Base-by-base conservation (phyloP, 31 red algal species). In the Porphyra umbilicalis region DNA sequence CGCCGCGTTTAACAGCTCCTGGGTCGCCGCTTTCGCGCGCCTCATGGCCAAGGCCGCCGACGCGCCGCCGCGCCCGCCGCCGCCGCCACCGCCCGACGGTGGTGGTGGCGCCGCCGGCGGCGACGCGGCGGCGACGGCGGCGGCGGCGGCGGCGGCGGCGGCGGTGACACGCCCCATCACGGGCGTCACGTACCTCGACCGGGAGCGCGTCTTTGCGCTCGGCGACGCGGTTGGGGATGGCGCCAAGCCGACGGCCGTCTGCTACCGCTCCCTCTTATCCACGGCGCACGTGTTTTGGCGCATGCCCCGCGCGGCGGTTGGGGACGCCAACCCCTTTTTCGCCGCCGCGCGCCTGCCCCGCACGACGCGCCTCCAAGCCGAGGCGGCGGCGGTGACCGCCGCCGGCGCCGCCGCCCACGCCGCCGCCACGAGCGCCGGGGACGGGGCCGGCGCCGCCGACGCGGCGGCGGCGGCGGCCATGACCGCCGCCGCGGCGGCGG, bases 1-100 rank as follows among this genome's bases (percentile, higher is more conserved):
- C 85, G 25, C 33, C 33, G 29, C 35, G 78, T 33, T 80, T 80
- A 88, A 93, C 90, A 68, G 40, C 35, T 39, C 71, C 80, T 76
- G 42, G 79, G 32, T 75, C 86, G 6, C 75, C 78, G 7, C 76
- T 82, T 42, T 29, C 84, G 85, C 83, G 83, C 74, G 30, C 77
- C 34, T 30, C n/a, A 80, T 29, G 83, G 86, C 57, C 25, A 71
- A 71, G 25, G 57, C 25, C 25, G 57, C 25, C 20, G 57, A 71
- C 2, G 57, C 57, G 2, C 57, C 57, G 14, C 57, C 57, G 25
- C n/a, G n/a, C n/a, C n/a, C n/a, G n/a, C n/a, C n/a, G n/a, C n/a
- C n/a, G n/a, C n/a, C n/a, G n/a, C n/a, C n/a, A n/a, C n/a, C n/a
- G n/a, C n/a, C n/a, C n/a, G n/a, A n/a, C n/a, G n/a, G n/a, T n/a